A percentile compares a stretch with the other conserved stretches of the same genome.
These are phyloP conservation scores for Lathyrus oleraceus DNA, from an alignment of 306 rosid genomes.

Conservation along the genomic window DNA sequence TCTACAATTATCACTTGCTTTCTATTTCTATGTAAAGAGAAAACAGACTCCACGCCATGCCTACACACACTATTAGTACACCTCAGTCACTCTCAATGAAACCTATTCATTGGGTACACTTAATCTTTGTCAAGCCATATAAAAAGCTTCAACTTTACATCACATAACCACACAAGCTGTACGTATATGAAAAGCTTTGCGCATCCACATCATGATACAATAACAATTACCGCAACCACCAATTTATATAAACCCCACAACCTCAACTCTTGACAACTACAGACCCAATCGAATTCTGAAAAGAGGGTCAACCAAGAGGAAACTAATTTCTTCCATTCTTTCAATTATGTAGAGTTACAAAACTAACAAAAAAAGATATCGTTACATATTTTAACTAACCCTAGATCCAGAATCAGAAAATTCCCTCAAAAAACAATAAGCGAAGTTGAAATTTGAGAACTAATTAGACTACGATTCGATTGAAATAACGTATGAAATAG, in stretches of 20 bases:
- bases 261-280: neutral
- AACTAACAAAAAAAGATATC: constrained; percentile 18
- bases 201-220: constrained; percentile 1
- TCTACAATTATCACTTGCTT: neutral
- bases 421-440: neutral
- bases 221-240: neutral
- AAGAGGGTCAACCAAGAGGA: neutral
- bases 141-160: neutral
- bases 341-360: neutral
- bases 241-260: constrained; percentile 25
- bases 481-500: neutral
- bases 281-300: neutral
- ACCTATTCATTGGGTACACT: neutral
- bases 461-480: neutral
- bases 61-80: neutral
- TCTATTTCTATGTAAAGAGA: neutral
- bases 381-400: constrained; percentile 11
- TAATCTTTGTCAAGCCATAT: neutral
- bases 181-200: neutral
- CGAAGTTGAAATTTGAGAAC: neutral
- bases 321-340: neutral
- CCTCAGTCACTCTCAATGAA: constrained; percentile 4
- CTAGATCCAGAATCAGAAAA: constrained; percentile 11
- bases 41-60: constrained; percentile 1
- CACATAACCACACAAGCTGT: neutral